A percentile compares a stretch with the other conserved stretches of the same genome.
These are phyloP conservation scores for Trametes versicolor DNA, from an alignment of 1,284 basidiomycete genomes.

Conservation along the genomic window DNA sequence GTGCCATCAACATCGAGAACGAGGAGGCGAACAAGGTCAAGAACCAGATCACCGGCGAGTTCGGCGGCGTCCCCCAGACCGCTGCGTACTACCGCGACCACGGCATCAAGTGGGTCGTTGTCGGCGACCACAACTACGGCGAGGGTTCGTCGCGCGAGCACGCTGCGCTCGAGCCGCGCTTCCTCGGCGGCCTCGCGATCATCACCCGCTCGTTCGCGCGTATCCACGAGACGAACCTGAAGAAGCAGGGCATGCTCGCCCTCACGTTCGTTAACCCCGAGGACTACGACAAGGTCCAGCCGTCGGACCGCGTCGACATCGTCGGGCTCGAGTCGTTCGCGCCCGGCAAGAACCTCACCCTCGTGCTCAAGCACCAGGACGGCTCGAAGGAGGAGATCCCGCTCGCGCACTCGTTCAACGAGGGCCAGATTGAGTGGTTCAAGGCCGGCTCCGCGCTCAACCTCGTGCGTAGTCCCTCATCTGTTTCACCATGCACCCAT, in stretches of 20 bases:
- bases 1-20: slow-evolving; percentile 96
- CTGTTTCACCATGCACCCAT: background rate
- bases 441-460: slow-evolving; percentile 91
- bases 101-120: slow-evolving; percentile 95
- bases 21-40: slow-evolving; percentile 96
- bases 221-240: slow-evolving; percentile 98
- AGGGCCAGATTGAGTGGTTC: slow-evolving; percentile 95
- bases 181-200: slow-evolving; percentile 95
- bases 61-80: slow-evolving; percentile 85
- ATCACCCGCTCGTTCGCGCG: slow-evolving; percentile 96
- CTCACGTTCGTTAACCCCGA: slow-evolving; percentile 88
- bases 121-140: slow-evolving; percentile 96
- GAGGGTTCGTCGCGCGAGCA: slow-evolving; percentile 99
- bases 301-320: slow-evolving; percentile 87
- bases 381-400: slow-evolving; percentile 78
- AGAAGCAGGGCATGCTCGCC: slow-evolving; percentile 97
- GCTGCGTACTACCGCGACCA: slow-evolving; percentile 90
- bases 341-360: slow-evolving; percentile 88
- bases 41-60: slow-evolving; percentile 92
- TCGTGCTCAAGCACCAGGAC: slow-evolving; percentile 85
- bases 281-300: slow-evolving; percentile 91
- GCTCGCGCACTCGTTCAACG: slow-evolving; percentile 86
- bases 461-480: slow-evolving; percentile 59
- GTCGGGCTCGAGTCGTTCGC: slow-evolving; percentile 85
- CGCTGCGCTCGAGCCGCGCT: slow-evolving; percentile 97